These are phyloP conservation scores for Drosera capensis DNA, from an alignment of 148 eudicot species.

Conservation along the genomic window DNA sequence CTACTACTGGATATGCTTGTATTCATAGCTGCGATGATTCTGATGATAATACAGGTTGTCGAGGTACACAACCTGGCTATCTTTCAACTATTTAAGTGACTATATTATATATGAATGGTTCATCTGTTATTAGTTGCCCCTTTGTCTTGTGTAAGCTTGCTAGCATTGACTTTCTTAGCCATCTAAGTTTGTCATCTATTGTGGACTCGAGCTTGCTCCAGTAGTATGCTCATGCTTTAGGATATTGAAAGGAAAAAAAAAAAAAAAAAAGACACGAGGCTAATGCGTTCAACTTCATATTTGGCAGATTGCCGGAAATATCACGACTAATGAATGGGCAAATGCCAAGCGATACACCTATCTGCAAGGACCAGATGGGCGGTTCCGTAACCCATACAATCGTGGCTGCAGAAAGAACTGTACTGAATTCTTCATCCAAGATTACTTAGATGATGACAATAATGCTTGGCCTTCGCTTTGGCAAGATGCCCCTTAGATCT, in stretches of 20 bases:
- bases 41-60: conserved; percentile 37
- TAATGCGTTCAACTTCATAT: neutral
- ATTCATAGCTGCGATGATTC: conserved; percentile 39
- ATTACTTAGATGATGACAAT: conserved; percentile 55
- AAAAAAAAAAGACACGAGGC: too few relatives aligned
- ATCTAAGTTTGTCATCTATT: too few relatives aligned
- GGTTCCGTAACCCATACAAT: conserved; percentile 73
- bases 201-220: too few relatives aligned
- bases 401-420: conserved; percentile 82
- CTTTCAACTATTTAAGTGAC: neutral
- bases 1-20: conserved; percentile 45
- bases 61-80: conserved; percentile 31
- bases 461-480: conserved; percentile 67
- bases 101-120: neutral
- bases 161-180: too few relatives aligned
- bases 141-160: too few relatives aligned
- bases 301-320: conserved; percentile 69
- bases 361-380: conserved; percentile 67
- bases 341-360: conserved; percentile 59
- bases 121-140: too few relatives aligned
- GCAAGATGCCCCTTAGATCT: conserved; percentile 23
- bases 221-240: too few relatives aligned
- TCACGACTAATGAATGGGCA: conserved; percentile 75
- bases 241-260: too few relatives aligned
- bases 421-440: conserved; percentile 65